Percentiles rank a stretch among this genome's conserved stretches.
phyloP scores from a whole-genome alignment of 2,329 filamentous ascomycete genomes.

The Aspergillus niger region DNA sequence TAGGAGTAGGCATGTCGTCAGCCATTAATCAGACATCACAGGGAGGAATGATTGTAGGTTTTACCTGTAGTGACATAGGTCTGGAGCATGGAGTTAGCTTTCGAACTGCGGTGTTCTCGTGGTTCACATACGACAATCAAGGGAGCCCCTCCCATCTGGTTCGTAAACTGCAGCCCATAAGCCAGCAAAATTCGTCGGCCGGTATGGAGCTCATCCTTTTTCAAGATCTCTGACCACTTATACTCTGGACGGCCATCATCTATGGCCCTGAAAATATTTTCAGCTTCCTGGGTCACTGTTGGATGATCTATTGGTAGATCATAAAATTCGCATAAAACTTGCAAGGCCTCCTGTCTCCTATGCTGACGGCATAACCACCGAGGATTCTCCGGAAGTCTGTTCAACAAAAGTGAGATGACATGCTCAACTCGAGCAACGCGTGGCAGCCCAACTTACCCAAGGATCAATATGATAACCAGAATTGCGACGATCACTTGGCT shows the following conservation, averaged over 20 bases:
- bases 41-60: background rate
- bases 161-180: conserved; percentile 53
- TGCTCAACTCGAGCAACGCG: background rate
- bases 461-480: conserved; percentile 43
- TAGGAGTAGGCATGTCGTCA: background rate
- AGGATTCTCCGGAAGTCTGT: conserved; percentile 42
- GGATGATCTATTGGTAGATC: conserved; percentile 25
- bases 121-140: conserved; percentile 43
- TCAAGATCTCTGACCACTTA: conserved; percentile 46
- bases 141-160: conserved; percentile 55
- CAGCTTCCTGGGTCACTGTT: conserved; percentile 33
- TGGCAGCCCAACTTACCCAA: conserved; percentile 23
- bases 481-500: conserved; percentile 50
- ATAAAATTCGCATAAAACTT: conserved; percentile 33
- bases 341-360: conserved; percentile 32
- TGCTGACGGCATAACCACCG: conserved; percentile 50
- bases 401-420: conserved; percentile 1
- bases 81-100: conserved; percentile 13
- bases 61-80: conserved; percentile 32
- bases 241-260: conserved; percentile 40
- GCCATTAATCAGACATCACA: conserved; percentile 1
- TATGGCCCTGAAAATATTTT: conserved; percentile 48
- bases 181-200: conserved; percentile 51
- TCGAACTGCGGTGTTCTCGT: background rate
- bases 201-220: conserved; percentile 47